Evolutionary conservation across 305 asterid species (phyloP), one percentile per base, ranked within the genome.

Genomic region (Fraxinus sp.): DNA sequence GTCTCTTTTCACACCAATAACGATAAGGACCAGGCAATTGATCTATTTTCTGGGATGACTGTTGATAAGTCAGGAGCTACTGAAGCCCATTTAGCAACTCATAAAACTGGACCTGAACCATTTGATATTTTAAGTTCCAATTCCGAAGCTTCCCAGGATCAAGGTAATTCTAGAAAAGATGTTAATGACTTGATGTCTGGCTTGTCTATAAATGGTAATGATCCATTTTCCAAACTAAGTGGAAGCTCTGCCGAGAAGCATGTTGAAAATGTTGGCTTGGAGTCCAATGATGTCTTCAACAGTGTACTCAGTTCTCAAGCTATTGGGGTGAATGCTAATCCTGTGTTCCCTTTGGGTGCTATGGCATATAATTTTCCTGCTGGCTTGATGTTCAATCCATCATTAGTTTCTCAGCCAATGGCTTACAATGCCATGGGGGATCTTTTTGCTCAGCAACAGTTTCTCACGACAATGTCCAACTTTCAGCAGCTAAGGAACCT

Each of bases 381-480:
- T 78, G 97, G 93, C 39, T 83, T 93, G 74, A 87, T 88, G 89
- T 87, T 90, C 85, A 94, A 94, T 82, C 94, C 97, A 22, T 87
- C 93, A 78, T 85, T 91, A 85, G 87, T 92, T 85, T 81, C 97
- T 55, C 96, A 90, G 22, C 92, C 88, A 76, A 87, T 94, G 84
- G 89, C 90, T 84, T 90, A 90, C 82, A 82, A 83, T 81, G 88
- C 93, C 78, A 89, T 89, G 92, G 94, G 92, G 41, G 90, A 59
- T 86, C 90, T 92, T 85, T 78, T 91, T 73, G 94, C 97, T 83
- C 98, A 96, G 78, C 98, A 92, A 83, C 98, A 92, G 87, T 85
- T 93, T 84, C 92, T 94, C 82, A 93, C 98, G 82, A 85, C 97
- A 46, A 91, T 94, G 94, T 89, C 97, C 85, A 93, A 90, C 90